phyloP scores from a whole-genome alignment of 129 eudicot genomes.

The Heracleum sosnowskyi region DNA sequence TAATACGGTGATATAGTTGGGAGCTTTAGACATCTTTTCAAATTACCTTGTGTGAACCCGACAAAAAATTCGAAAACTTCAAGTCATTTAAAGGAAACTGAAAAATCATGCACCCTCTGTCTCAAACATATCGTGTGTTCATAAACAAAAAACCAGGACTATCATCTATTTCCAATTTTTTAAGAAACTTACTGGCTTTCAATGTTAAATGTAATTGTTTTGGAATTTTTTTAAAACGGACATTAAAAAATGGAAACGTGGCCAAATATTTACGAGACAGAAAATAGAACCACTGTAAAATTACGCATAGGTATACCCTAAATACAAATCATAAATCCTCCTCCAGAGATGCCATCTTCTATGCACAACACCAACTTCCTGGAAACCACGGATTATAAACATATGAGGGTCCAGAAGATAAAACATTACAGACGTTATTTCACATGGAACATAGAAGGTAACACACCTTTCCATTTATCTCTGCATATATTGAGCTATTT shows the following conservation, averaged over 20 bases:
- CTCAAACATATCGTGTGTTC: neutral
- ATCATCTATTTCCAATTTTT: neutral
- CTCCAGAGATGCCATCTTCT: constrained; percentile 99
- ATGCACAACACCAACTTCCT: constrained; percentile 99
- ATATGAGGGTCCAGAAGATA: neutral
- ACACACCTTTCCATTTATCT: constrained; percentile 86
- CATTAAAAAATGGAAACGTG: neutral
- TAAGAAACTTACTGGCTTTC: neutral
- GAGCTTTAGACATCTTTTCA: neutral
- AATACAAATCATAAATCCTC: constrained; percentile 84
- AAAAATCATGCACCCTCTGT: neutral
- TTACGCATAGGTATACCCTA: constrained; percentile 52
- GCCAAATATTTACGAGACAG: neutral
- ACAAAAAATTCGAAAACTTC: neutral
- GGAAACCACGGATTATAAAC: constrained; percentile 10
- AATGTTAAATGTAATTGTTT: neutral
- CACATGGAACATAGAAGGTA: neutral
- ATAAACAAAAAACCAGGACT: neutral
- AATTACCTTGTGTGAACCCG: neutral
- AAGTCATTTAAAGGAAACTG: neutral
- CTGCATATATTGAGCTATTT: constrained; percentile 92
- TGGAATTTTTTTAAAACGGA: neutral
- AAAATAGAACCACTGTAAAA: neutral
- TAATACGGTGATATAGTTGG: neutral
- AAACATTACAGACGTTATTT: neutral